Conservation (phyloP, 2,329 filamentous ascomycete genomes). For the Pseudogymnoascus sp. region DNA sequence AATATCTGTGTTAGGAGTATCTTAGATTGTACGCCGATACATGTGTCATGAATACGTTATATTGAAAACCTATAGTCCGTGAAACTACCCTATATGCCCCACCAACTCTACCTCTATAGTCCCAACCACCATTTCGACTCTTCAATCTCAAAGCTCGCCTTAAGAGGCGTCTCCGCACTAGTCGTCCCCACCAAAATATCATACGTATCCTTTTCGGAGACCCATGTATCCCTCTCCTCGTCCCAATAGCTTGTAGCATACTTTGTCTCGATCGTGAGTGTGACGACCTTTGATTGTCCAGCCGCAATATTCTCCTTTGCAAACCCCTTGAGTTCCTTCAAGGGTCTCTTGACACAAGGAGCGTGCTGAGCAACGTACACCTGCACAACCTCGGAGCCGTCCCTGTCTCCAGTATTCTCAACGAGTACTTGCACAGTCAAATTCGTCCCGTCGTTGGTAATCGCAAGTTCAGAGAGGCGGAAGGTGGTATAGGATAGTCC, state of each 20-base stretch:
- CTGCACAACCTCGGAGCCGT: conserved; percentile 50
- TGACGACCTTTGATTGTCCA: conserved; percentile 49
- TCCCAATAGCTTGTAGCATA: conserved; percentile 64
- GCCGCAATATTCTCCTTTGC: conserved; percentile 54
- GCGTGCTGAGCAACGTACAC: conserved; percentile 47
- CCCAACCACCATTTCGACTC: conserved; percentile 63
- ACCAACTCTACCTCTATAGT: conserved; percentile 32
- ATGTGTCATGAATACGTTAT: background rate
- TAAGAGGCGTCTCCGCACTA: conserved; percentile 43
- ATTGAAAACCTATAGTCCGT: background rate
- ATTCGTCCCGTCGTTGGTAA: conserved; percentile 40
- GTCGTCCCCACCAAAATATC: conserved; percentile 53
- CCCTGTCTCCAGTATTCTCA: conserved; percentile 49
- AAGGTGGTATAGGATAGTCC: conserved; percentile 70
- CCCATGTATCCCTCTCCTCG: conserved; percentile 58
- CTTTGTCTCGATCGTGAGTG: conserved; percentile 52
- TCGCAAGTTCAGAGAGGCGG: conserved; percentile 39
- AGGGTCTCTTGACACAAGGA: conserved; percentile 44
- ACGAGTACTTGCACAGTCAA: conserved; percentile 42
- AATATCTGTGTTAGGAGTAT: background rate
- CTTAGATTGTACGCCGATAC: background rate
- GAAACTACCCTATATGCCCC: background rate
- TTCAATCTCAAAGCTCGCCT: conserved; percentile 45
- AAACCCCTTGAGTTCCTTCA: conserved; percentile 59
- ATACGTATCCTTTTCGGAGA: conserved; percentile 57